Evolutionary conservation across 164 flowering plant genomes (phyloP).

Genomic region (Buxus sempervirens): DNA sequence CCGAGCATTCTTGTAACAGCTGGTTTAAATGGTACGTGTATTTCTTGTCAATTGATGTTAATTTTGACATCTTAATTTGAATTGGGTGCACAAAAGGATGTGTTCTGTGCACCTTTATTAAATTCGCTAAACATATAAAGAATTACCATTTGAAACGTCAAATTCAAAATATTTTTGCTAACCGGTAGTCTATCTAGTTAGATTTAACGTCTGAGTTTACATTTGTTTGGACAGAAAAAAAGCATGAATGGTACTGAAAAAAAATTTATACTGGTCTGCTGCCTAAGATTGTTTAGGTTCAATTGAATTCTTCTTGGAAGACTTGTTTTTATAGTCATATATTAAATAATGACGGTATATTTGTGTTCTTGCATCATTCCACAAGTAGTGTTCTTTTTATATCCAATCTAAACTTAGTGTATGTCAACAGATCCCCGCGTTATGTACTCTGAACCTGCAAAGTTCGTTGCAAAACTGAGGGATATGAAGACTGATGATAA

Average conservation of each 20-base stretch:
- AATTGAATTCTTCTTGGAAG: no score
- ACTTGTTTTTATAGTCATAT: no score
- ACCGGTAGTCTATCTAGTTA: background rate
- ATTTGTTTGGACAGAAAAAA: no score
- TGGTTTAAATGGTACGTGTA: constrained; percentile 74
- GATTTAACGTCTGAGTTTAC: no score
- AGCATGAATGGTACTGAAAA: no score
- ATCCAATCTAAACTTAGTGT: constrained; percentile 4
- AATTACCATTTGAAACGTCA: background rate
- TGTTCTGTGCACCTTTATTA: background rate
- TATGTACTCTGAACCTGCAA: constrained; percentile 91
- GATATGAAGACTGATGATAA: constrained; percentile 73
- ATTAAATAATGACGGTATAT: background rate
- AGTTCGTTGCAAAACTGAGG: constrained; percentile 89
- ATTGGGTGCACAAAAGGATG: background rate
- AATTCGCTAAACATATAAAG: background rate
- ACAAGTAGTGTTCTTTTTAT: background rate
- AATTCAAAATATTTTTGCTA: no score
- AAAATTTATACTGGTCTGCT: no score
- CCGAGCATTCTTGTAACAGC: constrained; percentile 84
- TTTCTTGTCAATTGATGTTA: background rate
- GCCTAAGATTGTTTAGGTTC: no score
- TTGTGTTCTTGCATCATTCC: background rate
- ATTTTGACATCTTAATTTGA: background rate
- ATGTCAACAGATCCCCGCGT: constrained; percentile 76